Percentiles rank a stretch among this genome's conserved stretches.
Conservation (phyloP, 106 monocot species). For the Alisma plantagoaquatica region DNA sequence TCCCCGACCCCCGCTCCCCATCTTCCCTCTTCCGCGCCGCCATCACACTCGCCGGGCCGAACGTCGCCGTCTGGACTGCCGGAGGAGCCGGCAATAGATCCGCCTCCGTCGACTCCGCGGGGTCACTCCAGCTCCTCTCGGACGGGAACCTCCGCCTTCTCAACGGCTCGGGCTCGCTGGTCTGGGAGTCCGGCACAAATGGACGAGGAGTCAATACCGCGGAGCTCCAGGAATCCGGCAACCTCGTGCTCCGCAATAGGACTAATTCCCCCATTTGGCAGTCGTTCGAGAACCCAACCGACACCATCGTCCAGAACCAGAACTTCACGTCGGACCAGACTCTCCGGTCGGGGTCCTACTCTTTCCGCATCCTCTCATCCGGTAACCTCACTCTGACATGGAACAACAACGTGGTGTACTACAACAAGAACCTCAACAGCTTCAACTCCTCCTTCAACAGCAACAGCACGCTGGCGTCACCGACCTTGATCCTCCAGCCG, state of each 20-base stretch:
- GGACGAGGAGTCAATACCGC: conserved; percentile 29
- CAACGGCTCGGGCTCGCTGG: conserved; percentile 27
- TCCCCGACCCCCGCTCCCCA: conserved; percentile 9
- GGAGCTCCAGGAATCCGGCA: conserved; percentile 39
- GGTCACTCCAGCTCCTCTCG: conserved; percentile 31
- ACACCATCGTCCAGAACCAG: conserved; percentile 50
- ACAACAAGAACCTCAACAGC: conserved; percentile 49
- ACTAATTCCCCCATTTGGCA: conserved; percentile 36
- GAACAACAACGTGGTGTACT: conserved; percentile 39
- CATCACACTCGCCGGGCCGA: conserved; percentile 11
- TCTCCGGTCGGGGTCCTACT: conserved; percentile 48
- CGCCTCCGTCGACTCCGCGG: conserved; percentile 25
- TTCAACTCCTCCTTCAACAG: conserved; percentile 31
- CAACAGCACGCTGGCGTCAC: conserved; percentile 31
- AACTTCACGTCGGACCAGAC: conserved; percentile 26
- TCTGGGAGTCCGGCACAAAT: conserved; percentile 46
- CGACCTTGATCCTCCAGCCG: conserved; percentile 28
- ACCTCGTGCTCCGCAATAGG: conserved; percentile 33
- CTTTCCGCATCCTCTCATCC: conserved; percentile 27
- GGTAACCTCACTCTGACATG: conserved; percentile 67
- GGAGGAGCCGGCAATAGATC: too few species aligned
- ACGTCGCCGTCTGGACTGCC: conserved; percentile 36
- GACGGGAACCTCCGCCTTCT: conserved; percentile 50
- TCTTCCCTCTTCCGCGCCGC: conserved; percentile 30
- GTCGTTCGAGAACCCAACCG: conserved; percentile 55